Evolutionary conservation across 2,329 filamentous ascomycete genomes (phyloP).

Genomic region (Penicillium sp.): DNA sequence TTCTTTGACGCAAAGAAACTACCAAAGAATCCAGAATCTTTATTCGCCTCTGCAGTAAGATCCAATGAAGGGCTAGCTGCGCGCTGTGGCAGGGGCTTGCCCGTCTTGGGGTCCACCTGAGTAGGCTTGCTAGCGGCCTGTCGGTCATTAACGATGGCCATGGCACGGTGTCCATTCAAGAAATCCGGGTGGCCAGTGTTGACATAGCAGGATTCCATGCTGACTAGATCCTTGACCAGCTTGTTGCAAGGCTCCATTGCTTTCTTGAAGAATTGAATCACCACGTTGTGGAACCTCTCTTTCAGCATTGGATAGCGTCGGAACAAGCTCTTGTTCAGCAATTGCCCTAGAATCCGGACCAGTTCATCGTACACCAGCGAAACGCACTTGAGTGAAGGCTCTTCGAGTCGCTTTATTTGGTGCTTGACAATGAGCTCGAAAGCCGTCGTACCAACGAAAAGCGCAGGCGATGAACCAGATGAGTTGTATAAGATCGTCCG

Average conservation of each 20-base stretch:
- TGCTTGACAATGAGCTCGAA: conserved; percentile 99
- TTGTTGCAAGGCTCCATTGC: conserved; percentile 98
- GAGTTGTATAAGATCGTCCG: conserved; percentile 98
- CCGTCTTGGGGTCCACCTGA: conserved; percentile 97
- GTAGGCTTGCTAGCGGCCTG: conserved; percentile 78
- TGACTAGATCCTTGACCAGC: conserved; percentile 84
- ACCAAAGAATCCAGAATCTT: conserved; percentile 74
- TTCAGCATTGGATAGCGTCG: conserved; percentile 89
- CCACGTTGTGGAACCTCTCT: conserved; percentile 92
- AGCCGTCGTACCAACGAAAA: conserved; percentile 96
- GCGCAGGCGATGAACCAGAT: conserved; percentile 91
- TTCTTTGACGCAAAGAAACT: conserved; percentile 99
- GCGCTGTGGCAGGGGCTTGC: conserved; percentile 82
- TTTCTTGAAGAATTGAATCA: conserved; percentile 96
- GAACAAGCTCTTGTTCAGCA: conserved; percentile 85
- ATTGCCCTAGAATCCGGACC: conserved; percentile 87
- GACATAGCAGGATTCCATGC: conserved; percentile 96
- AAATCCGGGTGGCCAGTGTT: conserved; percentile 99
- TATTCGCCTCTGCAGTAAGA: conserved; percentile 40
- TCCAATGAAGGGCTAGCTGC: conserved; percentile 72
- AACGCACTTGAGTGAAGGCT: conserved; percentile 95
- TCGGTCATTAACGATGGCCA: conserved; percentile 96
- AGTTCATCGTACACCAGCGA: conserved; percentile 96
- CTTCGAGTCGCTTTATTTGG: conserved; percentile 93
- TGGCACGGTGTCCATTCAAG: conserved; percentile 90